Percentiles rank a stretch among this genome's conserved stretches.
Evolutionary conservation across 495 filamentous ascomycete species (phyloP).

Genomic region (Aspergillus incahuasiensis): DNA sequence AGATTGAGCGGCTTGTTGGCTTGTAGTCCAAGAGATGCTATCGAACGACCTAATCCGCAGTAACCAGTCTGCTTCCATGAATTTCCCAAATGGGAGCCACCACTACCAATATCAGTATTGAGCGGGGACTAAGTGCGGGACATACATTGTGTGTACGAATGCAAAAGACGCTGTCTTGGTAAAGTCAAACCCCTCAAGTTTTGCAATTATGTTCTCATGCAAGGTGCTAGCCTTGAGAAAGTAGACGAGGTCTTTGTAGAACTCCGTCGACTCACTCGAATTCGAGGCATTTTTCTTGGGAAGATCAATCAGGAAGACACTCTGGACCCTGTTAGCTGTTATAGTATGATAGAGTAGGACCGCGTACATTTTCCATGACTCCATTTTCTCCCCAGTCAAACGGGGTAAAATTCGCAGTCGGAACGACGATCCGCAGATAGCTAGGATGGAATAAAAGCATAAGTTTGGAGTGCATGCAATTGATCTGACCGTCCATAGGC

Average conservation of each 20-base stretch:
- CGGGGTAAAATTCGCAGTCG: constrained; percentile 72
- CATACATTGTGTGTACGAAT: constrained; percentile 77
- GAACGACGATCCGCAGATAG: constrained; percentile 71
- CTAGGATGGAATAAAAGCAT: constrained; percentile 69
- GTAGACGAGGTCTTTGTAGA: constrained; percentile 64
- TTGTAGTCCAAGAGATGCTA: constrained; percentile 52
- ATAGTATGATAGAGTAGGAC: not conserved
- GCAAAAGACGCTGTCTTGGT: constrained; percentile 57
- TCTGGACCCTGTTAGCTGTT: constrained; percentile 25
- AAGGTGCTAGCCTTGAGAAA: constrained; percentile 68
- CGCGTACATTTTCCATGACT: constrained; percentile 68
- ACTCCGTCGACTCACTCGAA: constrained; percentile 39
- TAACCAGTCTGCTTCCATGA: constrained; percentile 62
- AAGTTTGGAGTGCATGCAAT: constrained; percentile 85
- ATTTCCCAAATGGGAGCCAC: constrained; percentile 50
- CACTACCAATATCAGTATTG: constrained; percentile 23
- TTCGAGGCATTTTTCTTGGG: constrained; percentile 44
- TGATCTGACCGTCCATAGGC: constrained; percentile 58
- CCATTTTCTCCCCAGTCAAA: constrained; percentile 84
- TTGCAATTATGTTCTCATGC: constrained; percentile 54
- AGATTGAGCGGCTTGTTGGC: constrained; percentile 47
- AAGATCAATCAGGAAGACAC: constrained; percentile 80
- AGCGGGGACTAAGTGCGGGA: not conserved
- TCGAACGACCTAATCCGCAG: constrained; percentile 59
- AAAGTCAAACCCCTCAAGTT: constrained; percentile 69